These are phyloP conservation scores for Fomitopsis serialis DNA, from an alignment of 768 basidiomycete species.

Conservation along the genomic window DNA sequence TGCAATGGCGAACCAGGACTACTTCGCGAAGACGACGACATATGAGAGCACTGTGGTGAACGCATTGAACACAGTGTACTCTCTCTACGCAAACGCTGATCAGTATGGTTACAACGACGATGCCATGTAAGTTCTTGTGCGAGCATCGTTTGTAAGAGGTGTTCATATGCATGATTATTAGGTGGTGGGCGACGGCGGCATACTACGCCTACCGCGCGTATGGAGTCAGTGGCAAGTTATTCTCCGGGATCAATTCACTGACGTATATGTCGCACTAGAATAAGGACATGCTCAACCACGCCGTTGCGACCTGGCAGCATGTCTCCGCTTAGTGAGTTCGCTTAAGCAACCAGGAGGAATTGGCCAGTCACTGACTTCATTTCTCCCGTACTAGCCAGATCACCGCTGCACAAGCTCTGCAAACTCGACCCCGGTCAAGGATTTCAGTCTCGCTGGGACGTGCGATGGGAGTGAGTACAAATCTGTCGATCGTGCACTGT, in stretches of 20 bases:
- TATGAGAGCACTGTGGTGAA: constrained; percentile 33
- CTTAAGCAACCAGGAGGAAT: neutral
- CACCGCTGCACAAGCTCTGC: constrained; percentile 33
- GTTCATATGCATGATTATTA: constrained; percentile 4
- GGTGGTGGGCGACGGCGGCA: constrained; percentile 54
- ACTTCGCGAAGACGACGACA: constrained; percentile 29
- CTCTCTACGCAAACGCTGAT: constrained; percentile 36
- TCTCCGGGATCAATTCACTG: neutral
- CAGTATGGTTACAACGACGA: constrained; percentile 44
- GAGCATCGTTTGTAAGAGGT: neutral
- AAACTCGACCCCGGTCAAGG: constrained; percentile 36
- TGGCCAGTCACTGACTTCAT: neutral
- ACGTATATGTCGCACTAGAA: constrained; percentile 10
- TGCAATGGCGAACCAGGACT: constrained; percentile 44
- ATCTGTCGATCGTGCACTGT: neutral
- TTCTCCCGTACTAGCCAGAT: constrained; percentile 29
- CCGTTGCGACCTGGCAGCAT: constrained; percentile 43
- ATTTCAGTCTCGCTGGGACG: constrained; percentile 33
- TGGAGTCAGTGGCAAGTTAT: constrained; percentile 12
- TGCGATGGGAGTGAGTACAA: constrained; percentile 46
- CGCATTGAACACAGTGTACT: constrained; percentile 38
- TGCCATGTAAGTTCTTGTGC: constrained; percentile 30
- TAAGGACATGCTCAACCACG: constrained; percentile 35
- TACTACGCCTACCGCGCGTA: constrained; percentile 46
- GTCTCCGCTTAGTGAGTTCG: constrained; percentile 39